Base-by-base conservation (phyloP, 768 basidiomycete genomes). In the Cystobasidium tubakii region DNA sequence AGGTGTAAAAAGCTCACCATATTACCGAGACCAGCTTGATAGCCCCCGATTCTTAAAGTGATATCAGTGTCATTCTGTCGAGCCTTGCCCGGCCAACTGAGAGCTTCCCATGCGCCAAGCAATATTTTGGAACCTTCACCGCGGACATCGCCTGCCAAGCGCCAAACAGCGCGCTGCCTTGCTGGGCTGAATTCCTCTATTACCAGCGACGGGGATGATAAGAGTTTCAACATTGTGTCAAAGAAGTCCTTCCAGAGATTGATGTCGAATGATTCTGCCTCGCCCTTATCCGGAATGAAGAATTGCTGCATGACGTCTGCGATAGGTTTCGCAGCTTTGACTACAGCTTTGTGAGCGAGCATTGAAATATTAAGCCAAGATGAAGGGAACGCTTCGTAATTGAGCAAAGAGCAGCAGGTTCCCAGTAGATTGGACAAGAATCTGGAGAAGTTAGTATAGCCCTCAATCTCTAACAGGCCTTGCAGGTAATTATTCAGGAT, bases 121-220 rank as follows among this genome's bases (percentile, higher is more conserved):
- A 97, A 81, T 71, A 95, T 87, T 6, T 86, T 83, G 1, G 92
- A 89, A 19, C 92, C 94, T 80, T 95, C 90, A 12, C 92, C 93
- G 27, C 95, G 87, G 78, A 97, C 87, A 82, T 98, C 95, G 31
- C 93, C 93, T 4, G 90, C 92, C n/a, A 97, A 86, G 1, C 50
- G 36, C 70, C 69, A 75, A 43, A 53, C 65, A 23, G 57, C 65
- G n/a, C 60, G 73, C 60, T 75, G 71, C 77, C 90, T 91, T 86
- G 95, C 95, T 0, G 93, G 91, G 78, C 88, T 91, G 75, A 94
- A 93, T 75, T 97, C 92, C 80, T 98, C 95, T 62, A 97, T 92
- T 19, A 91, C 88, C 21, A 97, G 85, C 73, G 93, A 91, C 60
- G 94, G 90, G 1, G 92, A 95, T 3, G 91, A 60, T 33, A 95